phyloP scores from a whole-genome alignment of 257 asterid species.

The Haberlea rhodopensis region DNA sequence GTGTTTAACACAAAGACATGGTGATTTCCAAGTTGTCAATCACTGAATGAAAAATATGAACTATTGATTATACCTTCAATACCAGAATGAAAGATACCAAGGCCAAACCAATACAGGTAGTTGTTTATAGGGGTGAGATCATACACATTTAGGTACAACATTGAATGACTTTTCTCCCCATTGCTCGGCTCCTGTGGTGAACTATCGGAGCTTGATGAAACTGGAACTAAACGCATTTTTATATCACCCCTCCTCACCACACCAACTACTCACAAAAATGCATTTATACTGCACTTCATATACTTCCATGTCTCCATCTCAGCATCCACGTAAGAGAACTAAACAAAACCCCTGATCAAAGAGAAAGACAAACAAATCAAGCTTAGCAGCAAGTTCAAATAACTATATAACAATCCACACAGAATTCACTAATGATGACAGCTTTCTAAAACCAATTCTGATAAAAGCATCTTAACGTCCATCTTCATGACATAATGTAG shows the following conservation, averaged over 20 bases:
- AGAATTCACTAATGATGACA: background rate
- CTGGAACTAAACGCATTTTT: conserved; percentile 70
- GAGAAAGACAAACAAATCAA: background rate
- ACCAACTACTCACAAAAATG: conserved; percentile 16
- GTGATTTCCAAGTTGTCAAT: background rate
- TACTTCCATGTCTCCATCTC: background rate
- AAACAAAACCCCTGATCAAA: background rate
- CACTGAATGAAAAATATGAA: conserved; percentile 9
- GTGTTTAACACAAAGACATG: conserved; percentile 1
- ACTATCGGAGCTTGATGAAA: conserved; percentile 48
- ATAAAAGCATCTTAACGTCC: too few relatives aligned
- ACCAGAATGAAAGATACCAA: conserved; percentile 86
- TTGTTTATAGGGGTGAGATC: conserved; percentile 80
- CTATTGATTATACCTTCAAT: conserved; percentile 60
- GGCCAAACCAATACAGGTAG: conserved; percentile 82
- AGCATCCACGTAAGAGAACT: background rate
- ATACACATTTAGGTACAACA: conserved; percentile 67
- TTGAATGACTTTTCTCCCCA: conserved; percentile 48
- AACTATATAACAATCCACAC: too few relatives aligned
- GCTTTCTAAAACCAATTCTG: background rate
- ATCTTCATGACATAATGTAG: background rate
- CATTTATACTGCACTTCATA: background rate
- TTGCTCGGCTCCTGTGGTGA: conserved; percentile 44
- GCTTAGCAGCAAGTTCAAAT: background rate
- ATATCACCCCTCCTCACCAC: conserved; percentile 23